These are phyloP conservation scores for Colletotrichum spinosum DNA, from an alignment of 2,329 filamentous ascomycete genomes.

Conservation along the genomic window DNA sequence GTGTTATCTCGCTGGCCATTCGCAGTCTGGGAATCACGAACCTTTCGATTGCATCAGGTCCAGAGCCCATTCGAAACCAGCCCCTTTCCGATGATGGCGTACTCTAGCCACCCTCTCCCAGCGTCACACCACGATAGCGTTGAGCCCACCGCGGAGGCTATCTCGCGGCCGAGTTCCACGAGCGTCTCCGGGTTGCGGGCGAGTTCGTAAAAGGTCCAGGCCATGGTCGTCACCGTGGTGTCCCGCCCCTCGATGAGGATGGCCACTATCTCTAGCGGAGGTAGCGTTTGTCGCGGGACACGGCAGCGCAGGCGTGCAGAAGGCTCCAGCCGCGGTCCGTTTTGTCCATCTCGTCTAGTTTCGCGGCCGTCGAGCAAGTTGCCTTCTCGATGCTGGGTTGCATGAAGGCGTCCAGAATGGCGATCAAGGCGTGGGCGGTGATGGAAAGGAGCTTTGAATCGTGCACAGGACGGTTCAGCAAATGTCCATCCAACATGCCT, in stretches of 20 bases:
- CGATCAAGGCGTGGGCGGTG: constrained; percentile 48
- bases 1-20: neutral
- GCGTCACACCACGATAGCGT: constrained; percentile 43
- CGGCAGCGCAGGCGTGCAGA: constrained; percentile 75
- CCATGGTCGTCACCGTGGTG: constrained; percentile 62
- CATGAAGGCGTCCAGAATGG: constrained; percentile 75
- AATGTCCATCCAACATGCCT: too few species aligned
- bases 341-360: constrained; percentile 75
- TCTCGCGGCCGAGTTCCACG: constrained; percentile 52
- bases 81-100: neutral
- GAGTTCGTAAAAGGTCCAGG: constrained; percentile 58
- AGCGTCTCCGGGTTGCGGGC: constrained; percentile 53
- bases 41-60: neutral
- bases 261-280: constrained; percentile 79
- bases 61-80: neutral
- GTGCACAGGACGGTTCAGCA: too few species aligned
- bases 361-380: constrained; percentile 58
- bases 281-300: constrained; percentile 68
- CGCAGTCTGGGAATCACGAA: neutral
- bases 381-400: constrained; percentile 75
- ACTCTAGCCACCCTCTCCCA: too few species aligned
- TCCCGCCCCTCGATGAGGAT: constrained; percentile 71
- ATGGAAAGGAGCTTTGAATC: too few species aligned
- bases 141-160: constrained; percentile 62
- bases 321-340: constrained; percentile 70